Base-by-base conservation (phyloP, 441 rosid genomes). In the Syzygium malaccense region DNA sequence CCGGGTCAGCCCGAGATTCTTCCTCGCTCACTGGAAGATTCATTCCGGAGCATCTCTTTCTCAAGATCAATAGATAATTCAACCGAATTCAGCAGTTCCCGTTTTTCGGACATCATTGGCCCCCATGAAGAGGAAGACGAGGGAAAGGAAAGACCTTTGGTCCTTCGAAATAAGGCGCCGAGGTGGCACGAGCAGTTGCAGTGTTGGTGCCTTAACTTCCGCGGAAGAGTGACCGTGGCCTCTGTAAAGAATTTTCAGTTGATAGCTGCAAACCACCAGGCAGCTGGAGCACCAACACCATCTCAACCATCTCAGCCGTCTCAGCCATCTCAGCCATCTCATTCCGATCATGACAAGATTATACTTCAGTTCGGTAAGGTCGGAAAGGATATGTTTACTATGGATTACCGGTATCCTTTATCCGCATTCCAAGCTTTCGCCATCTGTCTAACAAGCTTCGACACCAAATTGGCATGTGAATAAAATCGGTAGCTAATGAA, bases 101-200 rank as follows among this genome's bases (percentile, higher is more conserved):
- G 91, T 45, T 89, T 89, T 64, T 87, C 86, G 1, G 91, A 89
- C 48, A 64, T 89, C 25, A 62, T 85, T 30, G 89, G 66, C n/a
- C 86, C 91, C 54, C 87, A 11, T 25, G 88, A 84, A 53, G 90
- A 87, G 51, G 90, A 89, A 37, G 89, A 85, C 2, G 89, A 87
- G 37, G 87, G 89, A 14, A 89, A 89, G 58, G 85, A 83, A 28
- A 84, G 89, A 66, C 89, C 87, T 87, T 60, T 89, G 68, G 87
- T 89, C 20, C 89, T 89, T n/a, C 48, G 53, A 18, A 89, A 89
- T 85, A 89, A 89, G 89, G 87, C 80, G 4, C 91, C 91, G 1
- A 89, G 91, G 26, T 89, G 91, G 91, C 91, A 89, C 55, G 91
- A 89, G 53, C 91, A 89, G 85, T 53, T 89, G 83, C 91, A 89